These are phyloP conservation scores for Ilyonectria sp. DNA, from an alignment of 2,329 filamentous ascomycete species.

Conservation along the genomic window DNA sequence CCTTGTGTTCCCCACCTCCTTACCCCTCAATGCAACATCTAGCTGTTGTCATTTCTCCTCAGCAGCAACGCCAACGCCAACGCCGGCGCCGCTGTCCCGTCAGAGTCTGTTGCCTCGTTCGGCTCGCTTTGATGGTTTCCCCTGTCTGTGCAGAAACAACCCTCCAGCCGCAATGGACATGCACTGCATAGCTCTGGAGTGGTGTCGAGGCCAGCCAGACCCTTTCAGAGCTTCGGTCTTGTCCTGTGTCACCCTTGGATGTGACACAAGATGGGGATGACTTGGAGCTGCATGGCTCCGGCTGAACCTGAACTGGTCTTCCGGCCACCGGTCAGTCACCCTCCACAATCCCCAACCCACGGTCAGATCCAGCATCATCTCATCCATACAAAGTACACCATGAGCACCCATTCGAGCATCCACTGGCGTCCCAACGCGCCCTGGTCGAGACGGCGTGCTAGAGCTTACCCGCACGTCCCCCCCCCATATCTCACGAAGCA, in stretches of 20 bases:
- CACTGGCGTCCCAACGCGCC: neutral
- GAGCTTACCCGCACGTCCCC: constrained; percentile 16
- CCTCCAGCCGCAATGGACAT: constrained; percentile 20
- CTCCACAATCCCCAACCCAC: neutral
- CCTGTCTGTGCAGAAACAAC: neutral
- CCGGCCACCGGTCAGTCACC: constrained; percentile 1
- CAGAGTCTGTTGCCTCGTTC: constrained; percentile 11
- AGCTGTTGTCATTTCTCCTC: constrained; percentile 14
- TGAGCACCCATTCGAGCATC: neutral
- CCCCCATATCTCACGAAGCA: constrained; percentile 19
- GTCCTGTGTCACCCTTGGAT: constrained; percentile 21
- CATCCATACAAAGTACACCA: neutral
- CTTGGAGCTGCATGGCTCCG: constrained; percentile 17
- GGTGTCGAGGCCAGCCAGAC: neutral
- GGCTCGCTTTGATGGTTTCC: neutral
- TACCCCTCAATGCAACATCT: constrained; percentile 20
- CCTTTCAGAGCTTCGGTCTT: neutral
- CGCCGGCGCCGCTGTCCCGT: constrained; percentile 15
- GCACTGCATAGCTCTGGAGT: neutral
- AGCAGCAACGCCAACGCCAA: neutral
- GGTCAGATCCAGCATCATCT: constrained; percentile 12
- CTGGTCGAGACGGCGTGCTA: neutral
- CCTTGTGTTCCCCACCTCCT: constrained; percentile 20
- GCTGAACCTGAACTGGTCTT: neutral
- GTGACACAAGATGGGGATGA: constrained; percentile 43